Percentiles rank a stretch among this genome's conserved stretches.
phyloP scores from a whole-genome alignment of 2,329 filamentous ascomycete genomes.

The Pseudogymnoascus sp. region DNA sequence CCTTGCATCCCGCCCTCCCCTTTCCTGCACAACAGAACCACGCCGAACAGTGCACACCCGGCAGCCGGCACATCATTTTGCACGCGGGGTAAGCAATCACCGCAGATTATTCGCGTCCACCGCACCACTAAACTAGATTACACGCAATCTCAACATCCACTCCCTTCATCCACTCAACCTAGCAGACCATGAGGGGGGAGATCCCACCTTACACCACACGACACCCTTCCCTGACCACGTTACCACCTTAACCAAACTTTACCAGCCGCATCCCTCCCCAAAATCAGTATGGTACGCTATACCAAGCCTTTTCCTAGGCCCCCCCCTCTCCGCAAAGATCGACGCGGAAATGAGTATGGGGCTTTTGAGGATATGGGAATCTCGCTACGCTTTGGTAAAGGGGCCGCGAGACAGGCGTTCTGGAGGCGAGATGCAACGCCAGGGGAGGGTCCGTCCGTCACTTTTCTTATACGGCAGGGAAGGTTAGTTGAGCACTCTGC shows the following conservation, averaged over 20 bases:
- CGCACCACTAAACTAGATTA: not conserved
- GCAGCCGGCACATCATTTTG: slow-evolving; percentile 53
- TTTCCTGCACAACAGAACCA: not conserved
- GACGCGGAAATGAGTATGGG: not conserved
- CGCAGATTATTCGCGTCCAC: slow-evolving; percentile 54
- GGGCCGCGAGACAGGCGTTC: not conserved
- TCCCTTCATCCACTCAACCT: not conserved
- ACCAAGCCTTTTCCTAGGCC: not conserved
- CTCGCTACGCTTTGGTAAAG: not conserved
- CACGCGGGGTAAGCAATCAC: slow-evolving; percentile 82
- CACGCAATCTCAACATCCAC: not conserved
- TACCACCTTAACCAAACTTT: not conserved
- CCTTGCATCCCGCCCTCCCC: too few species aligned
- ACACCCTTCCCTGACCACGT: not conserved
- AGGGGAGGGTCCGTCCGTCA: not conserved
- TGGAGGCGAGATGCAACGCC: not conserved
- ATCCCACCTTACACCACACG: not conserved
- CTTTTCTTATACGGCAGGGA: too few species aligned
- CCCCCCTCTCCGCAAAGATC: not conserved
- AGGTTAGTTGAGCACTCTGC: too few species aligned
- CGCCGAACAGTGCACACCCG: not conserved
- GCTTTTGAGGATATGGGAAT: not conserved
- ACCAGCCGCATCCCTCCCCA: too few species aligned
- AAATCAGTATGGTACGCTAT: not conserved
- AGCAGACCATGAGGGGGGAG: too few species aligned